These are phyloP conservation scores for Zoysia matrella DNA, from an alignment of 202 grass and related monocot genomes.

Conservation along the genomic window DNA sequence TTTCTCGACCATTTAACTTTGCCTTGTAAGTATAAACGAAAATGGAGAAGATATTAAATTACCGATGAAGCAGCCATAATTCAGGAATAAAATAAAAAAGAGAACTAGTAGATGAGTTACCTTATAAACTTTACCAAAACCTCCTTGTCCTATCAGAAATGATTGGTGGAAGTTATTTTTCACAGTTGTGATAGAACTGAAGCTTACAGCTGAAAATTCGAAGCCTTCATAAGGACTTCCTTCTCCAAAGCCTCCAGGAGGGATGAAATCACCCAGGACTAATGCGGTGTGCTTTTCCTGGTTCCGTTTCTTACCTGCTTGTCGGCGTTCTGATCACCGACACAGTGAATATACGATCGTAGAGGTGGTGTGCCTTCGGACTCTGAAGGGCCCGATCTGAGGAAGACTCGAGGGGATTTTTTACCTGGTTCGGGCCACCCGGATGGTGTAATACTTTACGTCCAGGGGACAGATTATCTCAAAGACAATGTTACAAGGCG, in stretches of 20 bases:
- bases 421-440: no score
- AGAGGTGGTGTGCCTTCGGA: no score
- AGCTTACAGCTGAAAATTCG: not conserved
- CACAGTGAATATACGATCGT: no score
- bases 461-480: no score
- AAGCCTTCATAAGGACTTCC: constrained; percentile 3
- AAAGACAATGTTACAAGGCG: no score
- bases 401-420: no score
- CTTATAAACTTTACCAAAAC: constrained; percentile 62
- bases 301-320: constrained; percentile 26
- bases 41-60: not conserved
- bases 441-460: not conserved
- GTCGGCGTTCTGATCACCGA: no score
- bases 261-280: constrained; percentile 4
- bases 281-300: not conserved
- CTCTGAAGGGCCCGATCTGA: no score
- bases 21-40: constrained; percentile 21
- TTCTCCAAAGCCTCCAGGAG: not conserved
- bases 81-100: not conserved
- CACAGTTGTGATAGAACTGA: constrained; percentile 26
- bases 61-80: not conserved
- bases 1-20: not conserved
- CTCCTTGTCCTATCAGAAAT: constrained; percentile 43
- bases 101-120: constrained; percentile 13
- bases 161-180: constrained; percentile 41